A percentile compares a stretch with the other conserved stretches of the same genome.
Conservation (phyloP, 2,329 filamentous ascomycete species). For the Torrubiellomyces zombiae region DNA sequence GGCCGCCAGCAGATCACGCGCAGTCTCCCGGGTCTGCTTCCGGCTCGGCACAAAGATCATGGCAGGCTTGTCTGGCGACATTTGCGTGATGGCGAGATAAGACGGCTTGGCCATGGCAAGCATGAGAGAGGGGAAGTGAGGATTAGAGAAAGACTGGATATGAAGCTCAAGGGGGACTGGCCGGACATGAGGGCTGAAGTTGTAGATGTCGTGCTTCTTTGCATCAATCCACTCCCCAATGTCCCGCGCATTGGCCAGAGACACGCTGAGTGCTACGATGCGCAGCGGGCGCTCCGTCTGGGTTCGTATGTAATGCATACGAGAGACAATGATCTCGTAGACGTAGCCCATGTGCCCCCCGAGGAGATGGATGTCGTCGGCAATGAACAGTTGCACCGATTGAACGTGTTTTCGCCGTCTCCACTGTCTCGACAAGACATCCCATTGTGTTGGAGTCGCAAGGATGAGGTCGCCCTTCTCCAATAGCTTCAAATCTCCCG, state of each 20-base stretch:
- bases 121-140: slow-evolving; percentile 96
- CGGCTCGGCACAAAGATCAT: slow-evolving; percentile 85
- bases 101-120: slow-evolving; percentile 94
- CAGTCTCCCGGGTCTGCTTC: slow-evolving; percentile 81
- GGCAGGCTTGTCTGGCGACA: slow-evolving; percentile 77
- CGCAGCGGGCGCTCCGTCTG: slow-evolving; percentile 74
- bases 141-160: slow-evolving; percentile 87
- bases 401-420: slow-evolving; percentile 92
- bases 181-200: slow-evolving; percentile 86
- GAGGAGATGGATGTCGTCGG: slow-evolving; percentile 87
- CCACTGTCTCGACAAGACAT: slow-evolving; percentile 90
- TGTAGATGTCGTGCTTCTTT: slow-evolving; percentile 95
- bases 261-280: slow-evolving; percentile 80
- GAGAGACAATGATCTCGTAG: slow-evolving; percentile 93
- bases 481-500: slow-evolving; percentile 74
- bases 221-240: slow-evolving; percentile 97
- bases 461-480: slow-evolving; percentile 79
- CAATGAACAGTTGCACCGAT: slow-evolving; percentile 77
- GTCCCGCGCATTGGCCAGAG: slow-evolving; percentile 81
- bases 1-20: slow-evolving; percentile 73
- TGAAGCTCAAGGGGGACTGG: slow-evolving; percentile 83
- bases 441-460: slow-evolving; percentile 89
- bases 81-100: slow-evolving; percentile 73
- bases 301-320: slow-evolving; percentile 89
- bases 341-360: slow-evolving; percentile 75